These are phyloP conservation scores for Firmiana major DNA, from an alignment of 345 rosid species.

Conservation along the genomic window DNA sequence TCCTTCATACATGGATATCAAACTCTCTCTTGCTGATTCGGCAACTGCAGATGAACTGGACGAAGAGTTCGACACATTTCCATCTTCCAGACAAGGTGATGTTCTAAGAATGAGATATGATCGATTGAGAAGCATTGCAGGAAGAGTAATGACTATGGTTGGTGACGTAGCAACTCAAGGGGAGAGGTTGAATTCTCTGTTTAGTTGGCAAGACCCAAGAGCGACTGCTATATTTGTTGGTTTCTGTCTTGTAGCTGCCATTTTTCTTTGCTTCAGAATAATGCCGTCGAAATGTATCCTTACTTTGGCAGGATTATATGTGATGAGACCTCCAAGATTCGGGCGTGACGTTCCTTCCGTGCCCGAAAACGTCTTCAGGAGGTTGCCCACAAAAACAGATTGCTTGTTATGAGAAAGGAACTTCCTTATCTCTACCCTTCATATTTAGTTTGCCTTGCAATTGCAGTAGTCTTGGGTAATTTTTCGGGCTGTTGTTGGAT, in stretches of 20 bases:
- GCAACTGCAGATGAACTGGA: slow-evolving; percentile 33
- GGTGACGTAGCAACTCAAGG: slow-evolving; percentile 41
- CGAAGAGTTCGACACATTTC: slow-evolving; percentile 51
- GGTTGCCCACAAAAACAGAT: slow-evolving; percentile 23
- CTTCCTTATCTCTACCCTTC: too few relatives aligned
- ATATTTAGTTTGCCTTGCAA: too few relatives aligned
- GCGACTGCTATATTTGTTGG: slow-evolving; percentile 25
- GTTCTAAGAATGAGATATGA: slow-evolving; percentile 39
- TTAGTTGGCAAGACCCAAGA: slow-evolving; percentile 35
- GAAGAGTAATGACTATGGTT: slow-evolving; percentile 18
- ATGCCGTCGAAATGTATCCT: background rate
- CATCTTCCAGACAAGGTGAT: slow-evolving; percentile 29
- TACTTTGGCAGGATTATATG: slow-evolving; percentile 9
- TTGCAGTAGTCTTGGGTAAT: too few relatives aligned
- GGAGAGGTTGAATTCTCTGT: slow-evolving; percentile 27
- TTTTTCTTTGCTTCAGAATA: background rate
- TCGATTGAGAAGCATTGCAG: slow-evolving; percentile 39
- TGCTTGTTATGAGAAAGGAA: slow-evolving; percentile 7
- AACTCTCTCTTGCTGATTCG: slow-evolving; percentile 32
- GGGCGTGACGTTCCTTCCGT: background rate
- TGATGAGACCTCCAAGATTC: slow-evolving; percentile 20
- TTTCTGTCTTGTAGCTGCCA: slow-evolving; percentile 16
- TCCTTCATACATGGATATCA: slow-evolving; percentile 38
- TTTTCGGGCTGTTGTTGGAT: too few relatives aligned
- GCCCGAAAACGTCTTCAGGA: slow-evolving; percentile 23